These are phyloP conservation scores for Kodamaea arcana DNA, from an alignment of 1,139 yeast species.

Conservation along the genomic window DNA sequence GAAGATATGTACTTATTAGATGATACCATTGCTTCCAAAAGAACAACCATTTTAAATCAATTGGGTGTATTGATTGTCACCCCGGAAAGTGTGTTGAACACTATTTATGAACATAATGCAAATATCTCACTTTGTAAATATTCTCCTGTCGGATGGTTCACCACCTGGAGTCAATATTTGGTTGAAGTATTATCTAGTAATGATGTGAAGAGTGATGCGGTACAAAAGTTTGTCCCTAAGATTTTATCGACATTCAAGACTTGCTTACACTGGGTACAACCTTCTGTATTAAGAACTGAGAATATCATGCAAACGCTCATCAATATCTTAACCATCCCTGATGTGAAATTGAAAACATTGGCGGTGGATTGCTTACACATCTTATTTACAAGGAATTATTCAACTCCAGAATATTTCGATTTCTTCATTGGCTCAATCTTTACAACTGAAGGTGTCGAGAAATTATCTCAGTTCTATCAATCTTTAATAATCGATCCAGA, in stretches of 20 bases:
- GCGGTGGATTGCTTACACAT: conserved; percentile 91
- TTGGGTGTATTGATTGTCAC: conserved; percentile 80
- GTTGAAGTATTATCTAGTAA: conserved; percentile 45
- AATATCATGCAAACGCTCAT: conserved; percentile 64
- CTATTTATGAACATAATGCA: conserved; percentile 70
- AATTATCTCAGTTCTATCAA: conserved; percentile 63
- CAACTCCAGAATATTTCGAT: conserved; percentile 67
- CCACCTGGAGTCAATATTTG: conserved; percentile 65
- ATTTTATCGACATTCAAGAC: conserved; percentile 81
- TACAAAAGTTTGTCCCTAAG: conserved; percentile 55
- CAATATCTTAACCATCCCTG: conserved; percentile 56
- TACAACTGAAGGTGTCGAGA: conserved; percentile 62
- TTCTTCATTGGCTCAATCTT: conserved; percentile 79
- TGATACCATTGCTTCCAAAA: conserved; percentile 81
- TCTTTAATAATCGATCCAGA: conserved; percentile 64
- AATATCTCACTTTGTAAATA: conserved; percentile 59
- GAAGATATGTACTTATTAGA: conserved; percentile 93
- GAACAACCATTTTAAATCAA: conserved; percentile 75
- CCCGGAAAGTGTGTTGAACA: conserved; percentile 59
- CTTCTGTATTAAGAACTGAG: conserved; percentile 64
- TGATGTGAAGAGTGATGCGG: conserved; percentile 31
- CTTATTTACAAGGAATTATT: conserved; percentile 77
- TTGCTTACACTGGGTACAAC: conserved; percentile 87
- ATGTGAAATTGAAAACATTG: conserved; percentile 67
- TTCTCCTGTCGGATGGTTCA: conserved; percentile 82